These are phyloP conservation scores for Rhizophora apiculata DNA, from an alignment of 345 rosid species.

Conservation along the genomic window DNA sequence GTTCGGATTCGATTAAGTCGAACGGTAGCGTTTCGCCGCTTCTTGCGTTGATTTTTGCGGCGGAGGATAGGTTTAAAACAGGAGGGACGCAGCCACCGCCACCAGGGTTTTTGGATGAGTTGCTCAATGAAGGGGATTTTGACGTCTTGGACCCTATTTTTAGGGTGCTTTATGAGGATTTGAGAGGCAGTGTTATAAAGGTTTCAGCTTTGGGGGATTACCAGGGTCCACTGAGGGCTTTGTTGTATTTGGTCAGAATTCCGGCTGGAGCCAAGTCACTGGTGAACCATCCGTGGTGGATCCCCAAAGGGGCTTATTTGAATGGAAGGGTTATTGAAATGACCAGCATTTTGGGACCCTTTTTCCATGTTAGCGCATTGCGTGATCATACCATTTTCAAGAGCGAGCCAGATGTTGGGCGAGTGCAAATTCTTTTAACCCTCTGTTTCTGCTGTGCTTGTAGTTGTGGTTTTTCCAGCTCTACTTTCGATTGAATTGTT, in stretches of 20 bases:
- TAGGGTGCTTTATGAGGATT: constrained; percentile 78
- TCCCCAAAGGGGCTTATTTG: constrained; percentile 77
- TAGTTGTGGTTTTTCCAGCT: background rate
- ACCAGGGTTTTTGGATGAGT: constrained; percentile 79
- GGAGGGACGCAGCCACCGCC: constrained; percentile 33
- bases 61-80: constrained; percentile 48
- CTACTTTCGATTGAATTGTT: background rate
- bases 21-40: constrained; percentile 45
- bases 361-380: constrained; percentile 89
- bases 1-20: constrained; percentile 21
- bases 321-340: constrained; percentile 91
- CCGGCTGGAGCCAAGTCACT: constrained; percentile 76
- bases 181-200: constrained; percentile 74
- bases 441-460: background rate
- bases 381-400: constrained; percentile 78
- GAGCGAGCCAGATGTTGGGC: constrained; percentile 98
- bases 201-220: constrained; percentile 85
- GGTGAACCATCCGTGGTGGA: constrained; percentile 92
- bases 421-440: constrained; percentile 28
- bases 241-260: constrained; percentile 63
- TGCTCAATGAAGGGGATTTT: constrained; percentile 71
- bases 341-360: constrained; percentile 96
- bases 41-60: constrained; percentile 62
- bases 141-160: constrained; percentile 77
- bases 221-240: constrained; percentile 82